Conservation (phyloP, 371 early-diverging fungal genomes). For the Rhizopus stolonifer region DNA sequence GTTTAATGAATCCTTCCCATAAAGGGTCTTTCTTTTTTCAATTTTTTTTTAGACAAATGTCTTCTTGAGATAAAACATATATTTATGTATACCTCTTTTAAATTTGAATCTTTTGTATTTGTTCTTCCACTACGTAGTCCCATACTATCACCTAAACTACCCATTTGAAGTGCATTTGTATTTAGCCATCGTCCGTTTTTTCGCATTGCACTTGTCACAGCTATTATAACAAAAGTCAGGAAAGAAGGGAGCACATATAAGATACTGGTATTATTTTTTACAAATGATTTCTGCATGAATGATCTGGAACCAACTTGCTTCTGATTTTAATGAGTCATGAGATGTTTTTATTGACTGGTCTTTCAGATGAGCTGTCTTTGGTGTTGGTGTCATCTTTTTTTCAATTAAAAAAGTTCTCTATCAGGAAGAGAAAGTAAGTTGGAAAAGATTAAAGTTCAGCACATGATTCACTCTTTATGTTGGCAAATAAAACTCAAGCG, state of each 20-base stretch:
- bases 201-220: constrained; percentile 82
- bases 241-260: too few relatives aligned
- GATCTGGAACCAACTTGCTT: constrained; percentile 73
- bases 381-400: not conserved
- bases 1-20: constrained; percentile 68
- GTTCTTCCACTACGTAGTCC: constrained; percentile 56
- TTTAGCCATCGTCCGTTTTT: constrained; percentile 84
- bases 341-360: not conserved
- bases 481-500: too few relatives aligned
- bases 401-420: not conserved
- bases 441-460: too few relatives aligned
- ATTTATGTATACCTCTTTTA: constrained; percentile 15
- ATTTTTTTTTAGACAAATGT: not conserved
- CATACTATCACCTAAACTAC: constrained; percentile 67
- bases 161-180: constrained; percentile 62
- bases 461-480: too few relatives aligned
- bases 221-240: constrained; percentile 10
- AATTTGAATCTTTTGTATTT: constrained; percentile 15
- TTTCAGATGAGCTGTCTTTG: not conserved
- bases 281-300: constrained; percentile 79
- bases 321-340: constrained; percentile 53
- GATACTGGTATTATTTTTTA: constrained; percentile 10
- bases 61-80: not conserved
- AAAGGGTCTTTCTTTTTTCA: constrained; percentile 60
- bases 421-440: too few relatives aligned